Conservation (phyloP, 2,329 filamentous ascomycete species). For the Didymella pomorum region DNA sequence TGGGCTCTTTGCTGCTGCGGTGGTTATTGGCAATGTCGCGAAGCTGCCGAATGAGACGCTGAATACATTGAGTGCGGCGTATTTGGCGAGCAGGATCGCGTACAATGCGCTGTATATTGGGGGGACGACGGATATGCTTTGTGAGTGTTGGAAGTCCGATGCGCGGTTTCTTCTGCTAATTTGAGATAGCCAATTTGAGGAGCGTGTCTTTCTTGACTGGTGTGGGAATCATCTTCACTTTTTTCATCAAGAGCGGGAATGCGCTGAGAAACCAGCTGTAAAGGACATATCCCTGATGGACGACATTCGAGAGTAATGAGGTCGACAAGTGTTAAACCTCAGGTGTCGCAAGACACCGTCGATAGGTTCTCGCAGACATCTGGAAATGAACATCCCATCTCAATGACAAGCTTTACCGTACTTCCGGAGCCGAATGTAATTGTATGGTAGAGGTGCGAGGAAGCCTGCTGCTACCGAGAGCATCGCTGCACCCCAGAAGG, state of each 20-base stretch:
- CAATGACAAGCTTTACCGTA: conserved; percentile 61
- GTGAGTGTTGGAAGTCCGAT: background rate
- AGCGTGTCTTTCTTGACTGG: conserved; percentile 2
- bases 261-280: conserved; percentile 4
- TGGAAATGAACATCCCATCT: no score
- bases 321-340: no score
- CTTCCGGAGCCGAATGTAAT: conserved; percentile 59
- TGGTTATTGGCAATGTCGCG: conserved; percentile 12
- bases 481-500: conserved; percentile 62
- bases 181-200: background rate
- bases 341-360: no score
- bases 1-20: conserved; percentile 8
- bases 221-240: conserved; percentile 9
- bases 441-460: conserved; percentile 62
- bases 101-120: conserved; percentile 8
- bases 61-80: conserved; percentile 2
- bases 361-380: no score
- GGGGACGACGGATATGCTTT: conserved; percentile 5
- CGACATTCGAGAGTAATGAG: no score
- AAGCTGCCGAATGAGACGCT: conserved; percentile 11
- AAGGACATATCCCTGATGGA: no score
- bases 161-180: background rate
- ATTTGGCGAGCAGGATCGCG: conserved; percentile 1
- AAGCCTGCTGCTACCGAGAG: conserved; percentile 57
- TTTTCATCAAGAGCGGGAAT: conserved; percentile 15